Conservation (phyloP, 2,329 filamentous ascomycete species). For the Ceratocystis lukuohia region DNA sequence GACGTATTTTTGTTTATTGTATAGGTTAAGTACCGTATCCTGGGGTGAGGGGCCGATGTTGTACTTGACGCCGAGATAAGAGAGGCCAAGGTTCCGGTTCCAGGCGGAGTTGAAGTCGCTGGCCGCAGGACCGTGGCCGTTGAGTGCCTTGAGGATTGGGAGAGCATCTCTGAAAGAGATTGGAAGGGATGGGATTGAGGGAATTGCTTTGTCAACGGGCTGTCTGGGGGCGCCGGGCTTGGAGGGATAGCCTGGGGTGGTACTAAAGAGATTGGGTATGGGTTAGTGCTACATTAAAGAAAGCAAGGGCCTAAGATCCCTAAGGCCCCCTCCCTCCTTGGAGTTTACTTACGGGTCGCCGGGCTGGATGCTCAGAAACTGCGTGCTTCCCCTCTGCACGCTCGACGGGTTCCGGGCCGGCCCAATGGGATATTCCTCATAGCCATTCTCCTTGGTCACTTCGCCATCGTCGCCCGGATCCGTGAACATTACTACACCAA, state of each 20-base stretch:
- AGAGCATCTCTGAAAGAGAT: slow-evolving; percentile 80
- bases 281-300: background rate
- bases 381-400: slow-evolving; percentile 76
- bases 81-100: slow-evolving; percentile 56
- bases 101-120: slow-evolving; percentile 60
- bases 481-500: slow-evolving; percentile 71
- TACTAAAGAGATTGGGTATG: slow-evolving; percentile 29
- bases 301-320: no score
- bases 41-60: slow-evolving; percentile 73
- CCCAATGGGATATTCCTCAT: slow-evolving; percentile 67
- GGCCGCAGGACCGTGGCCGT: slow-evolving; percentile 71
- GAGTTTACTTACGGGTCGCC: slow-evolving; percentile 48
- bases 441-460: slow-evolving; percentile 68
- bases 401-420: slow-evolving; percentile 78
- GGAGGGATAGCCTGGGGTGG: slow-evolving; percentile 85
- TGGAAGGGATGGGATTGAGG: slow-evolving; percentile 78
- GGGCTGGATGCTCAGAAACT: slow-evolving; percentile 58
- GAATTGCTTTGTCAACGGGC: slow-evolving; percentile 55
- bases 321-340: no score
- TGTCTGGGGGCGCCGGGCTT: slow-evolving; percentile 74
- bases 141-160: slow-evolving; percentile 77
- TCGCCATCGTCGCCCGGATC: slow-evolving; percentile 83
- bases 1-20: slow-evolving; percentile 69
- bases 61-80: slow-evolving; percentile 71
- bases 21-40: slow-evolving; percentile 54